Percentiles rank a stretch among this genome's conserved stretches.
Evolutionary conservation across 257 asterid genomes (phyloP).

Genomic region (Fraxinus anomala): DNA sequence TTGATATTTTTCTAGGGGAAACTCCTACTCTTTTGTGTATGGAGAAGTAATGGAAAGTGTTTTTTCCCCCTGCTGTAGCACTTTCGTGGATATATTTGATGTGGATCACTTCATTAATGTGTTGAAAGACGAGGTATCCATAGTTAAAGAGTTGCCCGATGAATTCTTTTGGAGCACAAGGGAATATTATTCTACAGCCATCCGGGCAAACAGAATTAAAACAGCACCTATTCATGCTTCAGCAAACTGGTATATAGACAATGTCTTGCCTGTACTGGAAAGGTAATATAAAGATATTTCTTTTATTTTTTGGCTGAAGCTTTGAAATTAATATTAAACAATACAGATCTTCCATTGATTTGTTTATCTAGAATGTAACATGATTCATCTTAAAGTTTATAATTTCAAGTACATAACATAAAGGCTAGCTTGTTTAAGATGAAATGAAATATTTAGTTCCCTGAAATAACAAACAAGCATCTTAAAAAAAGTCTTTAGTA

Average conservation of each 20-base stretch:
- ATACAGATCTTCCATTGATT: too few species aligned
- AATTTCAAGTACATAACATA: neutral
- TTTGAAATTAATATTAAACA: too few species aligned
- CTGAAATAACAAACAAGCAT: neutral
- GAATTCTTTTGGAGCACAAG: constrained; percentile 95
- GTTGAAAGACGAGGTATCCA: constrained; percentile 74
- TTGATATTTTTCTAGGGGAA: neutral
- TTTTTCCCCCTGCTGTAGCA: constrained; percentile 46
- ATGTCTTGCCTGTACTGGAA: constrained; percentile 73
- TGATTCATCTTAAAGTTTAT: neutral
- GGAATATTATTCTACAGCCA: constrained; percentile 83
- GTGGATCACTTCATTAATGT: constrained; percentile 90
- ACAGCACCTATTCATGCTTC: constrained; percentile 95
- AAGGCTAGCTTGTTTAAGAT: neutral
- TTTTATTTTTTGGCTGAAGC: too few species aligned
- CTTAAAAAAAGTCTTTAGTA: neutral
- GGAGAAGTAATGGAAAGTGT: neutral
- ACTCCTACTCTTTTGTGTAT: constrained; percentile 9
- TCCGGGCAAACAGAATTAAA: constrained; percentile 87
- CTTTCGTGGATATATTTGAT: constrained; percentile 87
- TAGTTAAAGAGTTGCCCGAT: constrained; percentile 79
- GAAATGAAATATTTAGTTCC: neutral
- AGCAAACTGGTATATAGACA: constrained; percentile 89
- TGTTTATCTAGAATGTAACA: neutral
- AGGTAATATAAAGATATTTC: constrained; percentile 52